Percentiles rank a stretch among this genome's conserved stretches.
phyloP scores from a whole-genome alignment of 495 filamentous ascomycete genomes.

The Acidomyces sp. region DNA sequence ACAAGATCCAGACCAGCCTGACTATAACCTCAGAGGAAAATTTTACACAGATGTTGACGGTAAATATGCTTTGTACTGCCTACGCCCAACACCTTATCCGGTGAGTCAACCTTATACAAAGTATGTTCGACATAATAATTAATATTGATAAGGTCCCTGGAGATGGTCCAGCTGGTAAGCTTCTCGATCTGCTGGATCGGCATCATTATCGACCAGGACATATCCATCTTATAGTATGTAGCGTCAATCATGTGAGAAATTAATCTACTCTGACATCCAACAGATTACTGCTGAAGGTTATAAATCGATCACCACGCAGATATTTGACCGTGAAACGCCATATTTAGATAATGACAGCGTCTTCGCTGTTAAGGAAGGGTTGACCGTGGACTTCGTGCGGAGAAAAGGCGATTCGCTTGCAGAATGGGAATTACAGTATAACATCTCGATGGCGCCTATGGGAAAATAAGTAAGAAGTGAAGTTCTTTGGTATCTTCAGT shows the following conservation, averaged over 20 bases:
- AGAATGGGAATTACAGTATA: conserved; percentile 54
- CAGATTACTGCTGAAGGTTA: conserved; percentile 43
- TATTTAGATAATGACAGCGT: conserved; percentile 55
- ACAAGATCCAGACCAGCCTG: conserved; percentile 56
- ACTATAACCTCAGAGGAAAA: conserved; percentile 61
- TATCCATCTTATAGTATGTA: conserved; percentile 77
- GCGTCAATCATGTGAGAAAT: too few relatives aligned
- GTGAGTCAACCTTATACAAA: too few relatives aligned
- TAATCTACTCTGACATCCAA: too few relatives aligned
- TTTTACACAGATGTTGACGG: conserved; percentile 55
- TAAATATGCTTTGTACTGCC: conserved; percentile 50
- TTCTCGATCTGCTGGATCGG: conserved; percentile 47
- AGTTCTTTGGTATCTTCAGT: too few relatives aligned
- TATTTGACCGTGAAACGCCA: conserved; percentile 54
- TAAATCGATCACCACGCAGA: conserved; percentile 56
- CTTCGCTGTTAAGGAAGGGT: conserved; percentile 65
- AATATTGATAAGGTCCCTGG: too few relatives aligned
- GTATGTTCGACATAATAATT: too few relatives aligned
- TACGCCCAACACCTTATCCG: conserved; percentile 60
- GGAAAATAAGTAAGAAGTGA: too few relatives aligned
- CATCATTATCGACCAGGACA: conserved; percentile 76
- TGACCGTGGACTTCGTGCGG: conserved; percentile 53
- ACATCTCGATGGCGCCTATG: too few relatives aligned
- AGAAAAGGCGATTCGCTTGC: conserved; percentile 50
- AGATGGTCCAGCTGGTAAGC: conserved; percentile 46